Conservation (phyloP, 192 early-diverging fungal genomes). For the Phlyctochytrium planicorne region DNA sequence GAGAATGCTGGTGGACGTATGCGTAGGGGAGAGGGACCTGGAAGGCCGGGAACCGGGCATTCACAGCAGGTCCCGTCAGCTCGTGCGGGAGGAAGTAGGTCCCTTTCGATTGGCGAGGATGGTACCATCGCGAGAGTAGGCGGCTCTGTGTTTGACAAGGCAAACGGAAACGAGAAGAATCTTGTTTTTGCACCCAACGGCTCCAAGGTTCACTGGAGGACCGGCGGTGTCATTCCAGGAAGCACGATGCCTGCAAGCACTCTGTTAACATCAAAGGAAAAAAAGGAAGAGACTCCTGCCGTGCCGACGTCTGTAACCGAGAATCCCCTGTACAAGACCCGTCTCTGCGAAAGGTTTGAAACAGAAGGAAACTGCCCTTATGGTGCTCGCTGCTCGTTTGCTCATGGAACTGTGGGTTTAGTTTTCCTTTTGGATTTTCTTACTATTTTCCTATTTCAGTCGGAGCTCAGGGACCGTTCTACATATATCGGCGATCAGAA, state of each 20-base stretch:
- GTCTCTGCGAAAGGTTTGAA: constrained; percentile 82
- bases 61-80: neutral
- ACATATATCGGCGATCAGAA: too few relatives aligned
- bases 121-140: neutral
- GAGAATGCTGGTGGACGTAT: neutral
- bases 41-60: neutral
- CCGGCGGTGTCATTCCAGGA: too few relatives aligned
- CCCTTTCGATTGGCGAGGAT: neutral
- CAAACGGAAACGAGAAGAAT: neutral
- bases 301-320: constrained; percentile 24
- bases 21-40: neutral
- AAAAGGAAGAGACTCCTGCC: neutral
- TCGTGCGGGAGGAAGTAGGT: neutral
- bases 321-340: constrained; percentile 84
- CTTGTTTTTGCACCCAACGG: neutral
- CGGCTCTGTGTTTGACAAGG: too few relatives aligned
- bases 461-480: too few relatives aligned
- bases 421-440: too few relatives aligned
- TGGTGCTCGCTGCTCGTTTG: constrained; percentile 70
- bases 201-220: neutral
- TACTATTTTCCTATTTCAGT: too few relatives aligned
- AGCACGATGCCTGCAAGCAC: neutral
- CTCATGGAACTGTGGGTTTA: constrained; percentile 57
- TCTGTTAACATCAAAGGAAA: neutral
- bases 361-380: constrained; percentile 74